Evolutionary conservation across 805 yeast genomes (phyloP).

Genomic region (Yarrowia sp.): DNA sequence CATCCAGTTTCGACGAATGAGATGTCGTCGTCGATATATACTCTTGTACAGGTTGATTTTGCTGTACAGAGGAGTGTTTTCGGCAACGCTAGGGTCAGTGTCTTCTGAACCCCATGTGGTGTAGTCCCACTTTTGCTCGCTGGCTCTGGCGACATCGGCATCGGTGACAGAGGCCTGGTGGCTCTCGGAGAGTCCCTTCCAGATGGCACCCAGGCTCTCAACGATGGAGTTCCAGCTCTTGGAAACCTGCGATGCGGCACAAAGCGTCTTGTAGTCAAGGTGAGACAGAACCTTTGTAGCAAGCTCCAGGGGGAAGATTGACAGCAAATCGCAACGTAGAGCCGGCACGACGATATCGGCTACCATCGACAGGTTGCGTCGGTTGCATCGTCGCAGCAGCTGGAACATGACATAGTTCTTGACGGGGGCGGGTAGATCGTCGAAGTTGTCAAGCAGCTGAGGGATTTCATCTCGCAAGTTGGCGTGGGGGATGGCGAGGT

Average conservation of each 20-base stretch:
- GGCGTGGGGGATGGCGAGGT: background rate
- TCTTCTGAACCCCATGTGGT: slow-evolving; percentile 34
- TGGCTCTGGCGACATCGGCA: slow-evolving; percentile 44
- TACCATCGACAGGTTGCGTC: slow-evolving; percentile 61
- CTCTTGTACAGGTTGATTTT: slow-evolving; percentile 47
- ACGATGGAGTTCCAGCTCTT: slow-evolving; percentile 67
- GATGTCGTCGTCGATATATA: slow-evolving; percentile 57
- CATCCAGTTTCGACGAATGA: slow-evolving; percentile 75
- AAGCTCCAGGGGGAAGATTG: slow-evolving; percentile 72
- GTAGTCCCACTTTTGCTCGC: slow-evolving; percentile 39
- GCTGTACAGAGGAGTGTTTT: slow-evolving; percentile 33
- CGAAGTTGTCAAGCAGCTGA: slow-evolving; percentile 57
- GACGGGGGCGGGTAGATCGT: slow-evolving; percentile 46
- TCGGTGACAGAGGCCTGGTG: slow-evolving; percentile 42
- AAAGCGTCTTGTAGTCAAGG: slow-evolving; percentile 62
- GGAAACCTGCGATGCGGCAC: slow-evolving; percentile 62
- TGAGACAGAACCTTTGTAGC: slow-evolving; percentile 60
- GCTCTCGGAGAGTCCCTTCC: slow-evolving; percentile 63
- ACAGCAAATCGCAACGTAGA: slow-evolving; percentile 70
- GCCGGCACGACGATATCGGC: slow-evolving; percentile 51
- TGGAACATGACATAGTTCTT: slow-evolving; percentile 52
- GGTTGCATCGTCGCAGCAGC: slow-evolving; percentile 56
- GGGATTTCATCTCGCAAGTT: slow-evolving; percentile 61
- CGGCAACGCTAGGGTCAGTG: background rate
- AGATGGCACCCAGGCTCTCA: slow-evolving; percentile 57